These are phyloP conservation scores for Cyberlindnera japonica DNA, from an alignment of 805 yeast genomes.

Conservation along the genomic window DNA sequence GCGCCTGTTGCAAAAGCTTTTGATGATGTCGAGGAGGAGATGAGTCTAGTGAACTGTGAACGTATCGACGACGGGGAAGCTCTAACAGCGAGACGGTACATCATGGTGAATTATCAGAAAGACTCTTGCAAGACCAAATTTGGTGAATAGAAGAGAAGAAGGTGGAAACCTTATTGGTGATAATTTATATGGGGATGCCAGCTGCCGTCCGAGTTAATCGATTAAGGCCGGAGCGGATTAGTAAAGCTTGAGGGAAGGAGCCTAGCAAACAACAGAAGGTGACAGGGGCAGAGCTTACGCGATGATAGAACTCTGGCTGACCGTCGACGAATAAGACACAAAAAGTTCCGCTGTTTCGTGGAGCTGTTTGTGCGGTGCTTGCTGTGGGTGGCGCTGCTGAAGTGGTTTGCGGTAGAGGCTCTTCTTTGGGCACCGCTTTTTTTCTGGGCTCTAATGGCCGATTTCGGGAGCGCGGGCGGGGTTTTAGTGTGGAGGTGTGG, in stretches of 20 bases:
- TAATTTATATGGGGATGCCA: too few species aligned
- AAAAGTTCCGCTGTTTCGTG: too few species aligned
- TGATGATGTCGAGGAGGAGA: slow-evolving; percentile 17
- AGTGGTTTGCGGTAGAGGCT: too few species aligned
- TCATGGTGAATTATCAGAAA: not conserved
- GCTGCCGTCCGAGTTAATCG: not conserved
- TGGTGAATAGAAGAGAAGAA: not conserved
- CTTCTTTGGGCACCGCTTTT: too few species aligned
- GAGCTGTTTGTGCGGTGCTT: too few species aligned
- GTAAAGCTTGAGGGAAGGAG: too few species aligned
- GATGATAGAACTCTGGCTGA: too few species aligned
- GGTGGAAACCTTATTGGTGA: not conserved
- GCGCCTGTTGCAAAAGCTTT: slow-evolving; percentile 13
- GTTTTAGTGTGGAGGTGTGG: too few species aligned
- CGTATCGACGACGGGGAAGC: slow-evolving; percentile 1
- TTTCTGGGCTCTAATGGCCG: too few species aligned
- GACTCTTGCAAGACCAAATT: too few species aligned
- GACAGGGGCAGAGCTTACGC: not conserved
- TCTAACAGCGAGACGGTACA: not conserved
- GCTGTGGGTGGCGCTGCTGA: too few species aligned
- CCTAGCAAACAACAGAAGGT: not conserved
- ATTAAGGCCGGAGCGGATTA: not conserved
- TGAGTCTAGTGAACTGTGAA: slow-evolving; percentile 11
- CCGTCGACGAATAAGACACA: too few species aligned
- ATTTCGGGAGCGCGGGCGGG: not conserved